phyloP scores from a whole-genome alignment of 2,329 filamentous ascomycete genomes.

The Pseudogymnoascus sp. region DNA sequence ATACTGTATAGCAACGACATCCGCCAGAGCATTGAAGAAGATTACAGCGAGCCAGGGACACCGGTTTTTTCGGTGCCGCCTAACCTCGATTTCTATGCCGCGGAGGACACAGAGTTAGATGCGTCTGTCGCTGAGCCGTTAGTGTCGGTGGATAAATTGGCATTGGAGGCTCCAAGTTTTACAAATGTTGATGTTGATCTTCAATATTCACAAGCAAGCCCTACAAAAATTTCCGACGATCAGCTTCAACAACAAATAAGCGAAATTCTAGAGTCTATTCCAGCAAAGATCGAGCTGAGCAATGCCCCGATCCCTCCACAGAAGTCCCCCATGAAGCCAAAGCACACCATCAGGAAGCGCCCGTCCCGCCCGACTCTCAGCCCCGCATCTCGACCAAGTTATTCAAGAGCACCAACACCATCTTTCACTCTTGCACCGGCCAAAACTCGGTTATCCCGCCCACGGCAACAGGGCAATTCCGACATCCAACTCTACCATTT shows the following conservation, averaged over 20 bases:
- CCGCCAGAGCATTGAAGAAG: background rate
- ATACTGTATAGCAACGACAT: slow-evolving; percentile 1
- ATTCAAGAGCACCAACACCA: slow-evolving; percentile 51
- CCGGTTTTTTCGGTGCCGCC: background rate
- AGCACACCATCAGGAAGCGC: background rate
- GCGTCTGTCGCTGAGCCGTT: background rate
- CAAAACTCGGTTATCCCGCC: slow-evolving; percentile 40
- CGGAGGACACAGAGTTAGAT: background rate
- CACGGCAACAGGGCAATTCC: slow-evolving; percentile 47
- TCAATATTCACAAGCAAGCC: slow-evolving; percentile 19
- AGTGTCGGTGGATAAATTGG: background rate
- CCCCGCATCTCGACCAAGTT: slow-evolving; percentile 25
- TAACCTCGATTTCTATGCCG: background rate
- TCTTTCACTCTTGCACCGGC: slow-evolving; percentile 66
- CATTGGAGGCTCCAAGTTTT: slow-evolving; percentile 23
- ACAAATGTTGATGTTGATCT: slow-evolving; percentile 24
- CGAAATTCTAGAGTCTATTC: slow-evolving; percentile 70
- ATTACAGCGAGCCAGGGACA: background rate
- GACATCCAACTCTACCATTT: slow-evolving; percentile 93
- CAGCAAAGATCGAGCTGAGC: slow-evolving; percentile 62
- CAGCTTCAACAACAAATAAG: slow-evolving; percentile 75
- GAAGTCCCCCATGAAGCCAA: slow-evolving; percentile 21
- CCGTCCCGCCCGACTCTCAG: slow-evolving; percentile 29
- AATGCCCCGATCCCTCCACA: slow-evolving; percentile 24
- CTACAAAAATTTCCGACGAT: slow-evolving; percentile 43